Evolutionary conservation across 2,329 filamentous ascomycete species (phyloP).

Genomic region (Fusarium metavorans): DNA sequence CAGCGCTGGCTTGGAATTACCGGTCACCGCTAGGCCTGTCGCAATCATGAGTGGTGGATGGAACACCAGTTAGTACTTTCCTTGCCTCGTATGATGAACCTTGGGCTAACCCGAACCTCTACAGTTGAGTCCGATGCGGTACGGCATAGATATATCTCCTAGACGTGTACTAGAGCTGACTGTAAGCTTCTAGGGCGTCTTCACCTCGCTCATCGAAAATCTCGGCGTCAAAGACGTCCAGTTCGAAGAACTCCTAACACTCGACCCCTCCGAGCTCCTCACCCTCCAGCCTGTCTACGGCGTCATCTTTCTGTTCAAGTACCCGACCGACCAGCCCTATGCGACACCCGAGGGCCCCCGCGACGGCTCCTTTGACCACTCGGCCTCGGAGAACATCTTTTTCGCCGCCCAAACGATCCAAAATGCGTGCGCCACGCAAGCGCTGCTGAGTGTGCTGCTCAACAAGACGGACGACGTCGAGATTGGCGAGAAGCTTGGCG

Average conservation of each 20-base stretch:
- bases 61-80: constrained; percentile 80
- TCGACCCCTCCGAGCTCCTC: constrained; percentile 81
- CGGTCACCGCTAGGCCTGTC: constrained; percentile 3
- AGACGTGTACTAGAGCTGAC: constrained; percentile 1
- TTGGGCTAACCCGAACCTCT: constrained; percentile 13
- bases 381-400: constrained; percentile 82
- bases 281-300: constrained; percentile 86
- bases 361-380: constrained; percentile 85
- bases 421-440: constrained; percentile 97
- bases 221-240: constrained; percentile 94
- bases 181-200: constrained; percentile 77
- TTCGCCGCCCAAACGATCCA: constrained; percentile 98
- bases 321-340: constrained; percentile 77
- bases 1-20: not conserved
- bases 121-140: constrained; percentile 93
- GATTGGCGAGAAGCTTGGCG: constrained; percentile 76
- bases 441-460: constrained; percentile 88
- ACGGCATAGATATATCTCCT: constrained; percentile 65
- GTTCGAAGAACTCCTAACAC: constrained; percentile 93
- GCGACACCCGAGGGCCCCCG: constrained; percentile 72
- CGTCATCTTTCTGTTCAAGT: constrained; percentile 99
- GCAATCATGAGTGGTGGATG: constrained; percentile 81
- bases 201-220: constrained; percentile 92
- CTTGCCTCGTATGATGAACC: not conserved
- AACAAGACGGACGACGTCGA: constrained; percentile 82